Conservation (phyloP, 139 green algal genomes). For the Chlamydomonas sphaeroides region DNA sequence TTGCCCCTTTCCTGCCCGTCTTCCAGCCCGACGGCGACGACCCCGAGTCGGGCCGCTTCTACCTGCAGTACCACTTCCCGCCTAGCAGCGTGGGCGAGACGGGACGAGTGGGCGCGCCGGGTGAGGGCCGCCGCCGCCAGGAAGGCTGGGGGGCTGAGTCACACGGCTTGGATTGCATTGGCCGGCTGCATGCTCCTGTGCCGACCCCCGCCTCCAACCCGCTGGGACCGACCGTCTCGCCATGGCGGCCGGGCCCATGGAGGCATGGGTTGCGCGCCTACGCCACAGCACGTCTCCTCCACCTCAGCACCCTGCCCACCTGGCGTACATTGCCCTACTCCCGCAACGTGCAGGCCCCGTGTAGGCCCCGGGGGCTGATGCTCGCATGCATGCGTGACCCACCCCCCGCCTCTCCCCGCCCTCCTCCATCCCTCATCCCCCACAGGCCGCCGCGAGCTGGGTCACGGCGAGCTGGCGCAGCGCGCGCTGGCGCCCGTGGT, state of each 20-base stretch:
- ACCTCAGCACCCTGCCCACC: too few relatives aligned
- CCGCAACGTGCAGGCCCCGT: too few relatives aligned
- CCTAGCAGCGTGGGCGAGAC: conserved; percentile 93
- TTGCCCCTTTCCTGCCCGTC: background rate
- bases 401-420: background rate
- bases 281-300: too few relatives aligned
- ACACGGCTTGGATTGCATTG: too few relatives aligned
- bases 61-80: conserved; percentile 99
- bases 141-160: background rate
- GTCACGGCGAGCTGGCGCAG: conserved; percentile 92
- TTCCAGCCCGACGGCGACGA: conserved; percentile 35
- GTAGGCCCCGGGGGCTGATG: too few relatives aligned
- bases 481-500: conserved; percentile 84
- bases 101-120: conserved; percentile 71
- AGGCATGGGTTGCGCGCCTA: too few relatives aligned
- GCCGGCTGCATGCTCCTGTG: too few relatives aligned
- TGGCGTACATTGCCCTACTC: too few relatives aligned
- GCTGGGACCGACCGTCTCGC: too few relatives aligned
- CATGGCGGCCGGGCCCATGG: too few relatives aligned
- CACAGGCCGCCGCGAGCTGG: conserved; percentile 86
- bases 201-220: too few relatives aligned
- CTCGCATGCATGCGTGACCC: too few relatives aligned
- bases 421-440: background rate
- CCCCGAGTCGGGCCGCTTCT: conserved; percentile 80
- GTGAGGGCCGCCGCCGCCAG: conserved; percentile 5